Conservation (phyloP, 1,284 basidiomycete species). For the Ustilago loliicola region DNA sequence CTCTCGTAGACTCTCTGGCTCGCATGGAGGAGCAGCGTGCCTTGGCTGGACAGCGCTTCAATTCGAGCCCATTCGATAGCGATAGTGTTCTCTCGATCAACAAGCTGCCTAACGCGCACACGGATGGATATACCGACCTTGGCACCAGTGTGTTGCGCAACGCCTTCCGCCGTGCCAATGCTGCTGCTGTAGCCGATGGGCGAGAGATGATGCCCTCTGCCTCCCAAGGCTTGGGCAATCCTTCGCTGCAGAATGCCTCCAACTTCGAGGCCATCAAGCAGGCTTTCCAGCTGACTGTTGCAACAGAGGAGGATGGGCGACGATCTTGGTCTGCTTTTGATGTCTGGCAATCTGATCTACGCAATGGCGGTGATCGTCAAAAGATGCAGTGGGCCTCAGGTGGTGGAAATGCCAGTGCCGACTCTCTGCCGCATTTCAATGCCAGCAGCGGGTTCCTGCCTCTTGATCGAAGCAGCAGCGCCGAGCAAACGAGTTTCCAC, state of each 20-base stretch:
- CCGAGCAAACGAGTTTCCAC: constrained; percentile 21
- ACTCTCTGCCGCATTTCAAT: constrained; percentile 44
- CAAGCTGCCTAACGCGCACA: constrained; percentile 23
- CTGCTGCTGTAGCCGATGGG: constrained; percentile 23
- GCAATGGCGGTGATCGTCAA: constrained; percentile 24
- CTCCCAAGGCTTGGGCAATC: constrained; percentile 29
- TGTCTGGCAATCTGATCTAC: constrained; percentile 55
- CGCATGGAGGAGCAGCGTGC: constrained; percentile 43
- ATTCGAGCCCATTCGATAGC: constrained; percentile 15
- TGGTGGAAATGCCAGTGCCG: constrained; percentile 39
- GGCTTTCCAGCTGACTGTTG: constrained; percentile 55
- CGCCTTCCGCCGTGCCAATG: constrained; percentile 40
- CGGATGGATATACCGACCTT: constrained; percentile 33
- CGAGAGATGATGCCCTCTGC: constrained; percentile 21
- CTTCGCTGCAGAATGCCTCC: constrained; percentile 44
- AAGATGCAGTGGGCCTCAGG: constrained; percentile 33
- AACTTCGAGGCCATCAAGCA: constrained; percentile 60
- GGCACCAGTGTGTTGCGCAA: constrained; percentile 44
- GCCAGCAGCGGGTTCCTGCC: constrained; percentile 39
- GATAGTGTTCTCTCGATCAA: constrained; percentile 19
- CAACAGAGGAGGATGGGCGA: constrained; percentile 57
- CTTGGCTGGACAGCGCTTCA: constrained; percentile 25
- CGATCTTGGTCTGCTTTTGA: constrained; percentile 63
- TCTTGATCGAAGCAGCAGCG: constrained; percentile 44
- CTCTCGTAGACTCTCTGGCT: constrained; percentile 42